A percentile compares a stretch with the other conserved stretches of the same genome.
phyloP scores from a whole-genome alignment of 306 rosid species.

The Lathyrus tuberosus region DNA sequence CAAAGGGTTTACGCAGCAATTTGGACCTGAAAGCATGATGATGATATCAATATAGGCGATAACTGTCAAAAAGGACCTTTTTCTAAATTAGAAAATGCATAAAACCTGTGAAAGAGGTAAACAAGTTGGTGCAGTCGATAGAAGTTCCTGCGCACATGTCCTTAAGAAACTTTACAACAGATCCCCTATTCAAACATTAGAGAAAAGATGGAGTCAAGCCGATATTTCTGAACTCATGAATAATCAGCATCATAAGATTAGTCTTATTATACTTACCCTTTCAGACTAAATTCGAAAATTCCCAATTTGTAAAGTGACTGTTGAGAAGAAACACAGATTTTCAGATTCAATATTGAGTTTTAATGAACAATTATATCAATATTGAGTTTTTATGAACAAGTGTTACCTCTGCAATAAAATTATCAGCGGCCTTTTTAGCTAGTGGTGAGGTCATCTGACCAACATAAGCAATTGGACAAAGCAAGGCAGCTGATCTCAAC shows the following conservation, averaged over 20 bases:
- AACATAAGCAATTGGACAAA: constrained; percentile 85
- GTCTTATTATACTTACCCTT: constrained; percentile 58
- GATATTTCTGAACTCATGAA: neutral
- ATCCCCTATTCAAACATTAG: constrained; percentile 49
- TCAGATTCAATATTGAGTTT: constrained; percentile 36
- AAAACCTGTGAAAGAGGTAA: constrained; percentile 80
- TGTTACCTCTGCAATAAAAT: constrained; percentile 74
- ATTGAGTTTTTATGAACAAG: too few species aligned
- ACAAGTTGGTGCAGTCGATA: constrained; percentile 75
- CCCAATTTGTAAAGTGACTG: constrained; percentile 73
- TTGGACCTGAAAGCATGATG: constrained; percentile 63
- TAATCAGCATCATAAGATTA: constrained; percentile 16
- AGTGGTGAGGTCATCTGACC: constrained; percentile 77
- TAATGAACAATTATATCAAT: too few species aligned
- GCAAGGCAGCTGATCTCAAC: constrained; percentile 82
- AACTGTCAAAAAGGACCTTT: neutral
- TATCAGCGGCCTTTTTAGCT: constrained; percentile 71
- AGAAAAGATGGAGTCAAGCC: constrained; percentile 16
- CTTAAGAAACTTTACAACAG: constrained; percentile 55
- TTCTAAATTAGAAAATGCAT: constrained; percentile 14
- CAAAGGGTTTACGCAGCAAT: constrained; percentile 72
- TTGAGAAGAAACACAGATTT: constrained; percentile 32
- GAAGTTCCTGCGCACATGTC: constrained; percentile 66
- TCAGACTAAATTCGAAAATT: constrained; percentile 61
- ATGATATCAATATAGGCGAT: neutral